These are phyloP conservation scores for Pharus latifolius DNA, from an alignment of 176 grass and related monocot genomes.

Conservation along the genomic window DNA sequence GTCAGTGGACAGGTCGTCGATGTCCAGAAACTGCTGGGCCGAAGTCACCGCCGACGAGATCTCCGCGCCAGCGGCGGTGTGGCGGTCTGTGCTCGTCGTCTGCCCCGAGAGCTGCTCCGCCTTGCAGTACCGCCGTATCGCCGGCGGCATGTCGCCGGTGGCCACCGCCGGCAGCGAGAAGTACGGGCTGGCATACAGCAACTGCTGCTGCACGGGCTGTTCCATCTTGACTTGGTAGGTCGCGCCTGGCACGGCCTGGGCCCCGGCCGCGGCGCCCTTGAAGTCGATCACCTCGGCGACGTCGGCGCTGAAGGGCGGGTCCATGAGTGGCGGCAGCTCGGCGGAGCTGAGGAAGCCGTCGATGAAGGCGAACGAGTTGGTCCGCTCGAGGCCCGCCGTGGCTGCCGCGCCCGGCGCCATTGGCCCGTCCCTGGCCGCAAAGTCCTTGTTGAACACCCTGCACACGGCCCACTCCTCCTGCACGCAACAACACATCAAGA, in stretches of 20 bases:
- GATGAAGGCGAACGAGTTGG: slow-evolving; percentile 22
- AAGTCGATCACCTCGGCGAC: slow-evolving; percentile 13
- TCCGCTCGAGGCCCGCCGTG: slow-evolving; percentile 28
- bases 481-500: background rate
- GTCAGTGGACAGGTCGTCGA: slow-evolving; percentile 18
- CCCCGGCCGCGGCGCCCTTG: slow-evolving; percentile 11
- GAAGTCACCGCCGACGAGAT: slow-evolving; percentile 59
- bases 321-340: slow-evolving; percentile 53
- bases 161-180: slow-evolving; percentile 26
- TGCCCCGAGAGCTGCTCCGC: slow-evolving; percentile 52
- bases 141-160: slow-evolving; percentile 15
- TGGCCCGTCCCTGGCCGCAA: slow-evolving; percentile 17
- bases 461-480: slow-evolving; percentile 91
- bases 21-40: slow-evolving; percentile 22
- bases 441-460: slow-evolving; percentile 75
- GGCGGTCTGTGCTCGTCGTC: slow-evolving; percentile 41
- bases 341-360: slow-evolving; percentile 44
- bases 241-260: background rate
- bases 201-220: slow-evolving; percentile 11
- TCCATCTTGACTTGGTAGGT: slow-evolving; percentile 33
- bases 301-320: slow-evolving; percentile 18
- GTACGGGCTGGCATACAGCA: slow-evolving; percentile 24
- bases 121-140: slow-evolving; percentile 75
- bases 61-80: slow-evolving; percentile 41
- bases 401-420: background rate